Percentiles rank a stretch among this genome's conserved stretches.
Evolutionary conservation across 345 rosid species (phyloP).

Genomic region (Pugionium dolabratum): DNA sequence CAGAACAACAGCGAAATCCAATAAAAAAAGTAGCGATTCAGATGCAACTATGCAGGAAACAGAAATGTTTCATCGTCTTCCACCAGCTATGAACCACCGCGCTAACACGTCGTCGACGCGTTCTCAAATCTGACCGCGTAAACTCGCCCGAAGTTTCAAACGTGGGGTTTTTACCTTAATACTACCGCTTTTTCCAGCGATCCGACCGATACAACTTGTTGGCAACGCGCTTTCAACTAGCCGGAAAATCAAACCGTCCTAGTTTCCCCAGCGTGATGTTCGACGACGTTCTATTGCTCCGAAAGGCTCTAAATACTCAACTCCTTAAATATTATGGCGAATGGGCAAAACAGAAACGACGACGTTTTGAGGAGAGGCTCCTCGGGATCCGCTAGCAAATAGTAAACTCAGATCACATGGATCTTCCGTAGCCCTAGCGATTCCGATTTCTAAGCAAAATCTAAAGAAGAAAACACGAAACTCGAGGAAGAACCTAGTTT

Average conservation of each 20-base stretch:
- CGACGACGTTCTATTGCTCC: slow-evolving; percentile 23
- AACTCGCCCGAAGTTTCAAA: slow-evolving; percentile 17
- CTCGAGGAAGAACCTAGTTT: slow-evolving; percentile 10
- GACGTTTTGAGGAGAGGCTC: slow-evolving; percentile 31
- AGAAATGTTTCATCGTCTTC: background rate
- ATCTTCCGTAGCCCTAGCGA: slow-evolving; percentile 26
- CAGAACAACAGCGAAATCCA: slow-evolving; percentile 14
- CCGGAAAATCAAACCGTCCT: slow-evolving; percentile 19
- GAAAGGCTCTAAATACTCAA: background rate
- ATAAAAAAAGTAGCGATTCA: background rate
- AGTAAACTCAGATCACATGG: slow-evolving; percentile 38
- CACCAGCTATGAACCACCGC: slow-evolving; percentile 18
- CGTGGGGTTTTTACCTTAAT: slow-evolving; percentile 14
- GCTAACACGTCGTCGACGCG: slow-evolving; percentile 14
- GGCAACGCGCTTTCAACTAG: slow-evolving; percentile 25
- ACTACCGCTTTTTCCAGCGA: slow-evolving; percentile 10
- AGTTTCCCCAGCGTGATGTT: slow-evolving; percentile 1
- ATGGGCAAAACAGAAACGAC: slow-evolving; percentile 14
- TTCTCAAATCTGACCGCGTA: slow-evolving; percentile 8
- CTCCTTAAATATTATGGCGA: background rate
- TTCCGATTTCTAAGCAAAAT: background rate
- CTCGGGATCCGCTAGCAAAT: slow-evolving; percentile 30
- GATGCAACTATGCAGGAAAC: slow-evolving; percentile 15
- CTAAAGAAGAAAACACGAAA: slow-evolving; percentile 9
- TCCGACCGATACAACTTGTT: slow-evolving; percentile 26